Evolutionary conservation across 192 early-diverging fungal species (phyloP).

Genomic region (Coemansia sp.): DNA sequence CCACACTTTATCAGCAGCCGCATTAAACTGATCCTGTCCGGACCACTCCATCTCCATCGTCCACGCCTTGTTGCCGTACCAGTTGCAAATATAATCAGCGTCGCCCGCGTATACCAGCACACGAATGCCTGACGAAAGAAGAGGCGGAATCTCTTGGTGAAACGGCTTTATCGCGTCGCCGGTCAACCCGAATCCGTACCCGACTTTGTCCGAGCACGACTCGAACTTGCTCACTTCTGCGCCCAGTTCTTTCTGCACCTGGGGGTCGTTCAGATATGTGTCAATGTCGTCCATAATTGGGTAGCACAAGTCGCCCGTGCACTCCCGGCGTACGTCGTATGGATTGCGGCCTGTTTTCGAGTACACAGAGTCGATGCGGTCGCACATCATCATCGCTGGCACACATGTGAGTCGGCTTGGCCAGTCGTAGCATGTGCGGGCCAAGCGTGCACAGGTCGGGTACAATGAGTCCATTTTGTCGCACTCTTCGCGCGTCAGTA

Average conservation of each 20-base stretch:
- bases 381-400: neutral
- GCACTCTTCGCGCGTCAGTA: slow-evolving; percentile 66
- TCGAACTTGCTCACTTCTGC: slow-evolving; percentile 63
- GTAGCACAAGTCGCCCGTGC: slow-evolving; percentile 81
- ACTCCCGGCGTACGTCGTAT: slow-evolving; percentile 87
- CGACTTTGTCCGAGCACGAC: slow-evolving; percentile 74
- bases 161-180: slow-evolving; percentile 81
- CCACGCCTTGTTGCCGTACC: slow-evolving; percentile 81
- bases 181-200: slow-evolving; percentile 66
- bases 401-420: neutral
- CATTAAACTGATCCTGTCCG: slow-evolving; percentile 67
- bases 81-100: slow-evolving; percentile 89
- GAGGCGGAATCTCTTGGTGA: slow-evolving; percentile 55
- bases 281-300: slow-evolving; percentile 67
- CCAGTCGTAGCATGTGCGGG: neutral
- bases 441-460: slow-evolving; percentile 5
- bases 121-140: slow-evolving; percentile 75
- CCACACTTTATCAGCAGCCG: slow-evolving; percentile 72
- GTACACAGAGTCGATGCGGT: neutral
- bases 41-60: slow-evolving; percentile 76
- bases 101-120: slow-evolving; percentile 87
- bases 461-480: slow-evolving; percentile 59
- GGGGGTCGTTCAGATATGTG: slow-evolving; percentile 66
- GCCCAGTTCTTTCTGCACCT: slow-evolving; percentile 67
- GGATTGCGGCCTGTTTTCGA: slow-evolving; percentile 71